Percentiles rank a stretch among this genome's conserved stretches.
phyloP scores from a whole-genome alignment of 805 yeast genomes.

The Saccharomycopsis capsularis region DNA sequence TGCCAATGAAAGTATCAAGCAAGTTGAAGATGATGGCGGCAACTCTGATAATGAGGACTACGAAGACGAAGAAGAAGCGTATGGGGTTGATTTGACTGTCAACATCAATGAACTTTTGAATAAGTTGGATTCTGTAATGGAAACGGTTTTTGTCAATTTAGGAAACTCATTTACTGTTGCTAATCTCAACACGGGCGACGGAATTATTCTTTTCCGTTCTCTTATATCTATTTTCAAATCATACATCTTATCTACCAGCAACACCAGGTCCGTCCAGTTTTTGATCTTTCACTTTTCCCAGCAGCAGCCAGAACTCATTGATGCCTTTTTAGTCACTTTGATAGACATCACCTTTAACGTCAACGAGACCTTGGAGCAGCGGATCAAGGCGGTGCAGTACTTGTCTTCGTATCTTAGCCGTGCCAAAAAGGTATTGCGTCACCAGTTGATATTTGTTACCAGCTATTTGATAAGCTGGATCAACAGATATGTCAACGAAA shows the following conservation, averaged over 20 bases:
- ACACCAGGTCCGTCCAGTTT: constrained; percentile 83
- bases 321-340: constrained; percentile 72
- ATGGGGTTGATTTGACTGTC: constrained; percentile 40
- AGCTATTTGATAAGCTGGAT: constrained; percentile 80
- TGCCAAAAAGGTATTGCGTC: constrained; percentile 61
- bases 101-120: constrained; percentile 46
- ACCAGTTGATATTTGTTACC: constrained; percentile 77
- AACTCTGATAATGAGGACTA: constrained; percentile 28
- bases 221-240: constrained; percentile 71
- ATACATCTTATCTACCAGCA: constrained; percentile 85
- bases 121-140: constrained; percentile 68
- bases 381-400: constrained; percentile 88
- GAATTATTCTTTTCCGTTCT: constrained; percentile 63
- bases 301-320: constrained; percentile 73
- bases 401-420: constrained; percentile 86
- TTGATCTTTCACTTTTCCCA: constrained; percentile 76
- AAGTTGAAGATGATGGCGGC: constrained; percentile 27
- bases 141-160: constrained; percentile 48
- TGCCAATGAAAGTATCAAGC: too few relatives aligned
- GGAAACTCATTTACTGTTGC: constrained; percentile 42
- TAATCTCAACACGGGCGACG: constrained; percentile 51
- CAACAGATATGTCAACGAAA: constrained; percentile 68
- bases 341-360: constrained; percentile 77
- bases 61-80: constrained; percentile 38
- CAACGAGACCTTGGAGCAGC: constrained; percentile 59